Evolutionary conservation across 1,139 yeast genomes (phyloP).

Genomic region (Kodamaea ohmeri): DNA sequence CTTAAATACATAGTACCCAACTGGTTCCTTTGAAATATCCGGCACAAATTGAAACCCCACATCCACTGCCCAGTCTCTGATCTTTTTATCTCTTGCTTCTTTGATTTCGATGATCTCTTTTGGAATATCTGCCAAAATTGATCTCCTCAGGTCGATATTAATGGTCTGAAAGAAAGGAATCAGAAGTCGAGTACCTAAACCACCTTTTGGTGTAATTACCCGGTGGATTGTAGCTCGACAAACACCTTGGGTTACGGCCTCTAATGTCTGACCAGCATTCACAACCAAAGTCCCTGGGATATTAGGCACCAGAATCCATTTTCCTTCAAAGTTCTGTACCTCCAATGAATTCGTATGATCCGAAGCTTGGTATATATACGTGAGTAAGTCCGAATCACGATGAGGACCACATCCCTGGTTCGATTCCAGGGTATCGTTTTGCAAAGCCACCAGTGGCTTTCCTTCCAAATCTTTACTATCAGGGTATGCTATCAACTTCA

Average conservation of each 20-base stretch:
- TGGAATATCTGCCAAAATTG: constrained; percentile 32
- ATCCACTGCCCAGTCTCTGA: constrained; percentile 41
- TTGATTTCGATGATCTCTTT: constrained; percentile 30
- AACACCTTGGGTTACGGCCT: constrained; percentile 52
- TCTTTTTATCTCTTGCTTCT: constrained; percentile 36
- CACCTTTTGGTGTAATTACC: constrained; percentile 54
- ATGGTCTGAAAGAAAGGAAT: constrained; percentile 57
- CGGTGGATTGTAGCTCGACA: constrained; percentile 68
- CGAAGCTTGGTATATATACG: constrained; percentile 60
- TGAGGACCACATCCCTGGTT: constrained; percentile 72
- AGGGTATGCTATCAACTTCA: constrained; percentile 55
- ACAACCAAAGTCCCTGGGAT: constrained; percentile 45
- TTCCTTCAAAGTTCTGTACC: constrained; percentile 60
- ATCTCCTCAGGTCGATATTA: constrained; percentile 43
- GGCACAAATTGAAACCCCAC: constrained; percentile 53
- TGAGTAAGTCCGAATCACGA: constrained; percentile 64
- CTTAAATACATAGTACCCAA: constrained; percentile 60
- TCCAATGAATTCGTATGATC: constrained; percentile 50
- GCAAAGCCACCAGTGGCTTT: constrained; percentile 27
- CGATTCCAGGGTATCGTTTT: constrained; percentile 41
- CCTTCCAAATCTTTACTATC: constrained; percentile 31
- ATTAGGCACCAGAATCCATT: constrained; percentile 58
- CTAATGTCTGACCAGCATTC: constrained; percentile 55
- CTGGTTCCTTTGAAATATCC: constrained; percentile 40
- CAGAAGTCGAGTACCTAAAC: constrained; percentile 51